These are phyloP conservation scores for Blastomyces parvus DNA, from an alignment of 2,329 filamentous ascomycete genomes.

Conservation along the genomic window DNA sequence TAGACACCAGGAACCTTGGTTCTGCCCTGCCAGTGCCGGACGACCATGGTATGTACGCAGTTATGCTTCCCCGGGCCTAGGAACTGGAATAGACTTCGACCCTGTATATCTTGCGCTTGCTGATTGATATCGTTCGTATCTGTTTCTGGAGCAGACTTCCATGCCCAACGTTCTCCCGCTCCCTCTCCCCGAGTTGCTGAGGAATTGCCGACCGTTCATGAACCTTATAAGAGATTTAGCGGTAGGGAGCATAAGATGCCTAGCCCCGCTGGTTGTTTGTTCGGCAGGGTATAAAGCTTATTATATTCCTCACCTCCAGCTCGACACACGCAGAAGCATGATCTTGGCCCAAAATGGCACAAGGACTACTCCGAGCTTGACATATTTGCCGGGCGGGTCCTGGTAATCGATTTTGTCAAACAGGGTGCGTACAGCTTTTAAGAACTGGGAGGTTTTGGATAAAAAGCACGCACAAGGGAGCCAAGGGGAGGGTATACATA, in stretches of 20 bases:
- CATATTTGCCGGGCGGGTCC: constrained; percentile 33
- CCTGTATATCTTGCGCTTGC: not conserved
- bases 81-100: not conserved
- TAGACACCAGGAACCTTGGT: constrained; percentile 12
- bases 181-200: constrained; percentile 12
- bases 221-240: not conserved
- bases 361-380: constrained; percentile 25
- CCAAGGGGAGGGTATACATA: not conserved
- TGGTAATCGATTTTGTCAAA: constrained; percentile 44
- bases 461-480: not conserved
- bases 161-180: constrained; percentile 3
- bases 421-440: constrained; percentile 18
- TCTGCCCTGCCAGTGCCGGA: not conserved
- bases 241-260: not conserved
- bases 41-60: constrained; percentile 5
- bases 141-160: not conserved
- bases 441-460: not conserved
- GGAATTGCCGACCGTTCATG: constrained; percentile 8
- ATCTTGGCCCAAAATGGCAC: constrained; percentile 28
- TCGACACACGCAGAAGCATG: constrained; percentile 11
- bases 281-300: not conserved
- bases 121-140: not conserved
- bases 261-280: not conserved
- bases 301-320: not conserved
- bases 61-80: no score